Base-by-base conservation (phyloP, 768 basidiomycete genomes). In the Sutorius australiensis region DNA sequence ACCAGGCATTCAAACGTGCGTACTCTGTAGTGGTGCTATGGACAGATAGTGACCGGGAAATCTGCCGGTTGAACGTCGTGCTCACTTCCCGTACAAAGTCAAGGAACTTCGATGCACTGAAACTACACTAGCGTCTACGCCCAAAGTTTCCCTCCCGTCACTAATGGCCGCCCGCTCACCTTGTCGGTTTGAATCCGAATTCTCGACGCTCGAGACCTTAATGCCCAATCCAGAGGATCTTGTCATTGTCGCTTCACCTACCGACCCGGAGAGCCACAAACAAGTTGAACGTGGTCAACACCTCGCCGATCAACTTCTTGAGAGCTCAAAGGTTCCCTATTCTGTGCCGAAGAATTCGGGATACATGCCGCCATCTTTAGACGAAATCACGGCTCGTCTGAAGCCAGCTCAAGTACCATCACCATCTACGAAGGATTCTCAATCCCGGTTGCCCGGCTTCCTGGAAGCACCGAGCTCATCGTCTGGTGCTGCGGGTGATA, bases 41-140 rank as follows among this genome's bases (percentile, higher is more conserved):
- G 33, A 55, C 17, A 10, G 31, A 28, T 52, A 41, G 27, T 55
- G 24, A 33, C 44, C 51, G 36, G 32, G 17, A 40, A 27, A 27
- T 47, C 34, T 38, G 34, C 54, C 61, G 89, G 86, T 79, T 60
- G 86, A 87, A 67, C 79, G 90, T 48, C 84, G 89, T 28, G 84
- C 86, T 5, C 75, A 80, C 53, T 91, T 92, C 72, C 72, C 91
- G 27, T 86, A 84, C 53, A 91, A 84, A 69, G 72, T 92, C 39
- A 74, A 79, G 36, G 82, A 82, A n/a, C 80, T 83, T 19, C 82
- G 84, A 3, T 84, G 81, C 8, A 79, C 84, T 10, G 77, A 79
- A 10, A 81, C 84, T 17, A 75, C 77, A 21, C 63, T 84, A 19
- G 74, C 78, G 24, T 63, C 70, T 41, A 74, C 76, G 12, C 82